Conservation (phyloP, 148 eudicot genomes). For the Bassia scoparia region DNA sequence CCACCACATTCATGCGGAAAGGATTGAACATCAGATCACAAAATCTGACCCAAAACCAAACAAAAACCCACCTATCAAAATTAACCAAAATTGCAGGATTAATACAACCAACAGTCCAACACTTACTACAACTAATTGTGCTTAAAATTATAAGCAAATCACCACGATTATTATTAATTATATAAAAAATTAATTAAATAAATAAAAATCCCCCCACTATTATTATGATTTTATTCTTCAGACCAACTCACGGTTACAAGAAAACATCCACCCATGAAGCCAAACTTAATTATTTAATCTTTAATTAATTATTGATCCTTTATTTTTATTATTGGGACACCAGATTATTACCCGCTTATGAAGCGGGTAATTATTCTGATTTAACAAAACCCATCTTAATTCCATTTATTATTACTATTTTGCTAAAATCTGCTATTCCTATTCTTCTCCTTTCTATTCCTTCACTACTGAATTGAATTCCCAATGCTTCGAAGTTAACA, state of each 20-base stretch:
- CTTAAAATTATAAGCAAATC: background rate
- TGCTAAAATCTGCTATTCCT: background rate
- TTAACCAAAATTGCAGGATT: background rate
- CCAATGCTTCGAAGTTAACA: too few relatives aligned
- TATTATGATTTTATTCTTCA: conserved; percentile 13
- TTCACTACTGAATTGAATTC: background rate
- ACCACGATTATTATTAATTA: background rate
- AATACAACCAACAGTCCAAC: background rate
- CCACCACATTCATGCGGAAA: background rate
- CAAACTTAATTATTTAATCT: conserved; percentile 9
- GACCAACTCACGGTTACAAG: conserved; percentile 16
- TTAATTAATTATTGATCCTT: too few relatives aligned
- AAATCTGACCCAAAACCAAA: background rate
- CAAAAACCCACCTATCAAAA: background rate
- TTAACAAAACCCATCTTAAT: background rate
- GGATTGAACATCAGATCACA: background rate
- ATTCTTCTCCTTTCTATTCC: background rate
- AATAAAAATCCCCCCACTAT: background rate
- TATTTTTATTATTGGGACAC: background rate
- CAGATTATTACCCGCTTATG: background rate
- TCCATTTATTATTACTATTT: background rate
- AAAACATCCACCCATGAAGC: conserved; percentile 23
- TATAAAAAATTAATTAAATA: background rate
- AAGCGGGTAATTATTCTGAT: background rate
- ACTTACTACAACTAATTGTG: background rate